Evolutionary conservation across 352 stramenopile genomes (phyloP).

Genomic region (Pythium coloratum): DNA sequence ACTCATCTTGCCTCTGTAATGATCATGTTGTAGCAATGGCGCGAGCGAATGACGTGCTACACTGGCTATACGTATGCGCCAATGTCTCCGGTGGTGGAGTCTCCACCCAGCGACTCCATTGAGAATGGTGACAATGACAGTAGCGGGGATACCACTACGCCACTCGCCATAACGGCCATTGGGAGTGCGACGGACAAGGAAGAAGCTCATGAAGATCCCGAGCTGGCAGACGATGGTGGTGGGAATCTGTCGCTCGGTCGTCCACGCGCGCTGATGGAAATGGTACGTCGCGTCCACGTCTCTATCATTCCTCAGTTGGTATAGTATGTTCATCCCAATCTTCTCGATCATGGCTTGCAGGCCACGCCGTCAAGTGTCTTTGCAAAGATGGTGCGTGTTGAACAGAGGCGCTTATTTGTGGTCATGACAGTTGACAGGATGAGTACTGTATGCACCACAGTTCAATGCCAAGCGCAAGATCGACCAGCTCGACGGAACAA

Average conservation of each 20-base stretch:
- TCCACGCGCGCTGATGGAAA: not conserved
- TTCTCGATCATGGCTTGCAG: not conserved
- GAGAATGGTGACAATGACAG: not conserved
- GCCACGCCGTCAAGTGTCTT: slow-evolving; percentile 20
- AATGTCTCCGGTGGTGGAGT: not conserved
- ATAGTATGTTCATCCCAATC: not conserved
- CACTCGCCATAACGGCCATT: not conserved
- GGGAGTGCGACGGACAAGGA: not conserved
- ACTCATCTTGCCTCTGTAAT: not conserved
- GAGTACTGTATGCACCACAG: slow-evolving; percentile 1
- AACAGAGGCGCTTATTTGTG: no score
- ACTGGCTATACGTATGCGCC: slow-evolving; percentile 10
- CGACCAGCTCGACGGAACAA: slow-evolving; percentile 24
- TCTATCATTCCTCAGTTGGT: not conserved
- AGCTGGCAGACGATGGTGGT: not conserved
- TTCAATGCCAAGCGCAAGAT: slow-evolving; percentile 21
- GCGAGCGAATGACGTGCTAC: slow-evolving; percentile 19
- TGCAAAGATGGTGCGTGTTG: slow-evolving; percentile 21
- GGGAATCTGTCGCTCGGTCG: not conserved
- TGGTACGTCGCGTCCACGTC: not conserved
- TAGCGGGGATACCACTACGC: not conserved
- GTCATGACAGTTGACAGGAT: not conserved
- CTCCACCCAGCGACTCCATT: not conserved
- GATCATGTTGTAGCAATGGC: slow-evolving; percentile 21
- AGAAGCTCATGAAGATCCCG: not conserved